Conservation (phyloP, 257 asterid species). For the Penstemon eatonii region DNA sequence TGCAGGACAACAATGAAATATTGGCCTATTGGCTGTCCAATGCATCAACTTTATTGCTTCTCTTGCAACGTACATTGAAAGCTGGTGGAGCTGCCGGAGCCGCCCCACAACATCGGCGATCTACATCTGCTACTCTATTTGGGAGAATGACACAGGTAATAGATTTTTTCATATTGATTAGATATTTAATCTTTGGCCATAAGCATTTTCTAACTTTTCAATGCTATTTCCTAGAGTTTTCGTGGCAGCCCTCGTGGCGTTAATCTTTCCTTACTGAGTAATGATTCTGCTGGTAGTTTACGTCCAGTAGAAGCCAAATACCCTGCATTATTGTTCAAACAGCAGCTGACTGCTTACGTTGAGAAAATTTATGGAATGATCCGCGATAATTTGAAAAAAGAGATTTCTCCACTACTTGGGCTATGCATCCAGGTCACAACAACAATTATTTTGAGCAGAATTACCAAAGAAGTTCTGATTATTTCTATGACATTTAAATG, state of each 20-base stretch:
- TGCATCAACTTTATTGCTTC: constrained; percentile 87
- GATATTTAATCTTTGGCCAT: constrained; percentile 6
- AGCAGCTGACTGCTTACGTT: constrained; percentile 85
- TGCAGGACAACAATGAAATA: constrained; percentile 82
- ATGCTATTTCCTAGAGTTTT: constrained; percentile 63
- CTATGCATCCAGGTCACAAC: constrained; percentile 84
- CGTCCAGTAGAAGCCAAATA: constrained; percentile 97
- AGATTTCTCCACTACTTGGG: constrained; percentile 84
- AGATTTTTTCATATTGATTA: constrained; percentile 6
- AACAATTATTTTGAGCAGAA: constrained; percentile 3
- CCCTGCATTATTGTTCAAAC: constrained; percentile 94
- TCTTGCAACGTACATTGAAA: constrained; percentile 89
- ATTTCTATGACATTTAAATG: not conserved
- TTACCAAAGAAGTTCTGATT: constrained; percentile 17
- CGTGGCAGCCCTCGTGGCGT: constrained; percentile 78
- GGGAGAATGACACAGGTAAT: constrained; percentile 99
- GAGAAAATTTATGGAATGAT: constrained; percentile 91
- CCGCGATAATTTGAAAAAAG: constrained; percentile 87
- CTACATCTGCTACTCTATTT: constrained; percentile 82
- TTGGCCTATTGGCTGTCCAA: constrained; percentile 96
- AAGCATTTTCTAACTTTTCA: constrained; percentile 15
- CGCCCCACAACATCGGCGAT: constrained; percentile 80
- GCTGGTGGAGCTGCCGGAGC: constrained; percentile 90
- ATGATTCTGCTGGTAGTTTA: constrained; percentile 55
- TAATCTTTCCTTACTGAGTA: constrained; percentile 63